Percentiles rank a stretch among this genome's conserved stretches.
Conservation (phyloP, 2,329 filamentous ascomycete species). For the Stagonosporopsis vannaccii region DNA sequence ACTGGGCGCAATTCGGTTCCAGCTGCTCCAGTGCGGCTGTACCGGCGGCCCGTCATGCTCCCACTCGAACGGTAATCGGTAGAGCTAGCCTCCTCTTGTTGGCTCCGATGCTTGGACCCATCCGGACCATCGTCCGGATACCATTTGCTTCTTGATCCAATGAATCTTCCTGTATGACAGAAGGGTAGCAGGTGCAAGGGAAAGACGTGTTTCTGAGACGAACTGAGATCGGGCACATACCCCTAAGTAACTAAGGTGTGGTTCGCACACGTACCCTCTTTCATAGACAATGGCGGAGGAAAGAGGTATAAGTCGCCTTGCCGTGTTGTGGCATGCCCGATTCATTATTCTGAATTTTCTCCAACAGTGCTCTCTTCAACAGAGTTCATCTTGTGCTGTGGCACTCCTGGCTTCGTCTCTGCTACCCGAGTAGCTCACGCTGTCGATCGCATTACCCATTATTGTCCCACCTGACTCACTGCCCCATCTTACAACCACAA, state of each 20-base stretch:
- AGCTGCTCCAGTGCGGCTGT: slow-evolving; percentile 1
- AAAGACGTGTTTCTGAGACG: neutral
- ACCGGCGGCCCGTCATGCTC: neutral
- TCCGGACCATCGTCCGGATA: neutral
- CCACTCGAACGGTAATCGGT: neutral
- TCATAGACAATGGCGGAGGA: too few relatives aligned
- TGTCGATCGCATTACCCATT: neutral
- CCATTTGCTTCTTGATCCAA: slow-evolving; percentile 2
- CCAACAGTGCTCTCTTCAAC: neutral
- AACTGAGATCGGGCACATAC: neutral
- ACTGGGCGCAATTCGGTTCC: neutral
- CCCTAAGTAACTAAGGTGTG: neutral
- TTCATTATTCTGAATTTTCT: neutral
- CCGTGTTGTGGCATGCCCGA: neutral
- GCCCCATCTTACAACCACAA: neutral
- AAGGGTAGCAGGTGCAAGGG: neutral
- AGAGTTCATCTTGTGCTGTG: neutral
- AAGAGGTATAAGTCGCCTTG: neutral
- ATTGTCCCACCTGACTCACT: neutral
- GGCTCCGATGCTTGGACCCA: neutral
- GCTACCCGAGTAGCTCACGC: neutral
- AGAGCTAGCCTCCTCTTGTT: neutral
- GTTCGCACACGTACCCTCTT: neutral
- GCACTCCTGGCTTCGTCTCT: neutral
- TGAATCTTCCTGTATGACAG: neutral